phyloP scores from a whole-genome alignment of 2,329 filamentous ascomycete species.

The Colletotrichum sp. region DNA sequence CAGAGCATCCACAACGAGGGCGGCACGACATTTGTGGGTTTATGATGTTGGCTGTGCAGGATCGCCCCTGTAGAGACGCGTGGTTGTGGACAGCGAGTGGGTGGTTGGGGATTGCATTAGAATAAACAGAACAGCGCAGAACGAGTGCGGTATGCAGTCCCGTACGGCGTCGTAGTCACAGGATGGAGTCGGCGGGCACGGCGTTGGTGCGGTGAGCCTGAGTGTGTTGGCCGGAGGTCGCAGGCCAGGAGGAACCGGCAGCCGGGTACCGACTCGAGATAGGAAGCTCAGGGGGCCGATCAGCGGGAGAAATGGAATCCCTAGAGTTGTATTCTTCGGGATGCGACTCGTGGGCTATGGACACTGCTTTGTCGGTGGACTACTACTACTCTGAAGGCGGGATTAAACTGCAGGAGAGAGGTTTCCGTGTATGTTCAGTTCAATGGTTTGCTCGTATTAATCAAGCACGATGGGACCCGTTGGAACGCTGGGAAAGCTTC shows the following conservation, averaged over 20 bases:
- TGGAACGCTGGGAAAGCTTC: slow-evolving; percentile 10
- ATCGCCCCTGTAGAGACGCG: slow-evolving; percentile 13
- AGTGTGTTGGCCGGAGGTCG: neutral
- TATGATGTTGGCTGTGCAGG: neutral
- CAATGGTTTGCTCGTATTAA: slow-evolving; percentile 5
- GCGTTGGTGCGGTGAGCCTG: neutral
- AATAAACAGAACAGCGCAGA: neutral
- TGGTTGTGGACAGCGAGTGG: neutral
- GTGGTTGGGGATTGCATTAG: neutral
- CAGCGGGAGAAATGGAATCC: neutral
- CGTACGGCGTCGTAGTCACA: slow-evolving; percentile 4
- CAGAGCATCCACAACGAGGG: slow-evolving; percentile 15
- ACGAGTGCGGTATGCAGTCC: neutral
- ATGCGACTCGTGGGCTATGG: neutral
- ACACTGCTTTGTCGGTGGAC: neutral
- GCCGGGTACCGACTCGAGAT: slow-evolving; percentile 8
- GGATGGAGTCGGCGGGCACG: neutral
- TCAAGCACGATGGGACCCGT: slow-evolving; percentile 7
- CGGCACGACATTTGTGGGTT: neutral
- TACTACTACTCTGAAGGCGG: neutral
- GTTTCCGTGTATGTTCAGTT: neutral
- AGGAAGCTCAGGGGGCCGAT: slow-evolving; percentile 10
- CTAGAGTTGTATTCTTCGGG: neutral
- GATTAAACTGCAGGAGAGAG: neutral
- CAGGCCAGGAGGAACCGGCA: slow-evolving; percentile 13